These are phyloP conservation scores for Pythium phragmitis DNA, from an alignment of 352 stramenopile species.

Conservation along the genomic window DNA sequence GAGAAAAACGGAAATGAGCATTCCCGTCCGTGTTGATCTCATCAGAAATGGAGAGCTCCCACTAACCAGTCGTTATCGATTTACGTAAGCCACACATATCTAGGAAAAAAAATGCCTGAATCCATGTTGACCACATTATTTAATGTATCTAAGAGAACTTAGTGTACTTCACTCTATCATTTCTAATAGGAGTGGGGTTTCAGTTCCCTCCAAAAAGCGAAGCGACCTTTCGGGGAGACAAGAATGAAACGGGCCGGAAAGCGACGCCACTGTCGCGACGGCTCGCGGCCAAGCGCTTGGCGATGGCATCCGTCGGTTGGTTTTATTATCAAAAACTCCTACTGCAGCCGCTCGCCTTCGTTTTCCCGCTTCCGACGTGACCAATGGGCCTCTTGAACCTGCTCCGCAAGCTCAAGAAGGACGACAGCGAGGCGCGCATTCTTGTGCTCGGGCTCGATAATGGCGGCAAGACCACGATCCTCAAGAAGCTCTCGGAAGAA, in stretches of 20 bases:
- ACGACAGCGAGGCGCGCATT: constrained; percentile 93
- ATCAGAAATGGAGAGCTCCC: background rate
- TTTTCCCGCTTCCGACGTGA: constrained; percentile 5
- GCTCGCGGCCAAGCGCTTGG: background rate
- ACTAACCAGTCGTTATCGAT: constrained; percentile 11
- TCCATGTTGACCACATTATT: too few species aligned
- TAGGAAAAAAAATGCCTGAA: too few species aligned
- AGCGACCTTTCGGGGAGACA: background rate
- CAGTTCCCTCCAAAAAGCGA: background rate
- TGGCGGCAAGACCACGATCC: constrained; percentile 95
- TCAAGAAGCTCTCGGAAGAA: constrained; percentile 96
- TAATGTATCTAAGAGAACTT: too few species aligned
- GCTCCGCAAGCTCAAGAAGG: constrained; percentile 95
- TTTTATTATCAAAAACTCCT: constrained; percentile 45
- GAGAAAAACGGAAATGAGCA: background rate
- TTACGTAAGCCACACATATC: background rate
- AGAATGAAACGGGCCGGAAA: background rate
- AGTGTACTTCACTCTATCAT: background rate
- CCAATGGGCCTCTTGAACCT: constrained; percentile 90
- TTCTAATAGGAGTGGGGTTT: background rate
- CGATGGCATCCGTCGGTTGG: background rate
- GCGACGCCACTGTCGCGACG: background rate
- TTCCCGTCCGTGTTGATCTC: too few species aligned
- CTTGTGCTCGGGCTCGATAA: constrained; percentile 96
- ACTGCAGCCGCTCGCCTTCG: constrained; percentile 9